Evolutionary conservation across 1,139 yeast genomes (phyloP).

Genomic region (Zygosaccharomyces pseudobailii): DNA sequence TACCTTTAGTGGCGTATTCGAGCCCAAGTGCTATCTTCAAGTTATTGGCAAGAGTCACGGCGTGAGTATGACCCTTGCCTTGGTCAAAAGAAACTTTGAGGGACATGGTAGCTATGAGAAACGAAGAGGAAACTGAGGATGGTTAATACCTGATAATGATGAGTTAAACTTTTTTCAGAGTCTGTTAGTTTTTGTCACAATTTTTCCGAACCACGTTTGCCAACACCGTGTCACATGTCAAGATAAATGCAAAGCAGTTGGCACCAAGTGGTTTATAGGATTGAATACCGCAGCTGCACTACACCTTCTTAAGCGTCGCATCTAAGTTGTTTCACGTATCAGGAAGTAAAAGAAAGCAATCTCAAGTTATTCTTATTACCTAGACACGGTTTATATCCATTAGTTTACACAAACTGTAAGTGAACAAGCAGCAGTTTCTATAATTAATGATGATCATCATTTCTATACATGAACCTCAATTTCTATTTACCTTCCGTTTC

Average conservation of each 20-base stretch:
- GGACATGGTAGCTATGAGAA: slow-evolving; percentile 21
- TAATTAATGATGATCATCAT: not conserved
- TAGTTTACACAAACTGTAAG: slow-evolving; percentile 1
- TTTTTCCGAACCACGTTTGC: not conserved
- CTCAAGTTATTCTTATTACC: no score
- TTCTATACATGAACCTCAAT: slow-evolving; percentile 7
- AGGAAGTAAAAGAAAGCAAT: no score
- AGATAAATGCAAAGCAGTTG: not conserved
- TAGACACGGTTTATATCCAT: not conserved
- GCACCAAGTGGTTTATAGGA: no score
- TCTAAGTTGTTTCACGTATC: no score
- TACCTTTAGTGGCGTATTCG: slow-evolving; percentile 22
- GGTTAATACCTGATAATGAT: not conserved
- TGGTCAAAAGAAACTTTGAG: slow-evolving; percentile 42
- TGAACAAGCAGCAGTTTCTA: not conserved
- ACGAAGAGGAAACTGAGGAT: not conserved
- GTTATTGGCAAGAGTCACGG: slow-evolving; percentile 48
- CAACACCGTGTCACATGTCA: not conserved
- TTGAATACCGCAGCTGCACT: no score
- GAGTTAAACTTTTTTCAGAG: not conserved
- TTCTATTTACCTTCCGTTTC: slow-evolving; percentile 27
- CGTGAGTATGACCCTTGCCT: slow-evolving; percentile 33
- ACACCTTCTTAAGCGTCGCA: no score
- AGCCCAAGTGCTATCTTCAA: slow-evolving; percentile 56
- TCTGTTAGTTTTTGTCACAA: not conserved